Evolutionary conservation across 768 basidiomycete genomes (phyloP), one percentile per base, ranked within the genome.

Genomic region (Dacryopinax primogenitus): DNA sequence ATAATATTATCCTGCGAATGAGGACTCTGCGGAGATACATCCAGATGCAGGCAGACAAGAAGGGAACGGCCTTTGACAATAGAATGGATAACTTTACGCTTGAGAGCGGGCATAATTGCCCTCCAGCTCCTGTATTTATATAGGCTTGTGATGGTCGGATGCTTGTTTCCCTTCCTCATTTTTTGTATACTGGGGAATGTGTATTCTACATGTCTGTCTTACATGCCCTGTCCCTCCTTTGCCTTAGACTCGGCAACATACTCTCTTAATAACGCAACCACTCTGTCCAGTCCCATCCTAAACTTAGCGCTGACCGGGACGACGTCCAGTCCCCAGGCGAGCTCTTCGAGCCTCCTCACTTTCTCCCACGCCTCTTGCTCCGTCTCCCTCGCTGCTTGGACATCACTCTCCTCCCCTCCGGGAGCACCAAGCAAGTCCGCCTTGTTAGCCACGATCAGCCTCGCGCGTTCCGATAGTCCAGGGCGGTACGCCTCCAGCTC

Each of bases 361-460:
- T 88, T 90, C 32, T 74, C 76, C 68, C 78, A 80, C 3, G 85
- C 86, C 37, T 77, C 78, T 36, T 76, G 74, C 6, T 87, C 80
- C 4, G 80, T 79, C 16, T 72, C 75, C n/a, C 39, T n/a, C 39
- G 64, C 69, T 21, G 33, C 51, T 23, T 37, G 44, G 23, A 72
- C 3, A 18, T 63, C 65, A 18, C 41, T 68, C 67, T 13, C 58
- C 12, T 68, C 72, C 33, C 73, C 75, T 0, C 67, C 71, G 0
- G 67, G 66, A 36, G 75, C 79, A 1, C 78, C 88, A 1, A 95
- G 81, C 33, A 90, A 73, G 76, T 99, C 96, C 0, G 92, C 96
- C 75, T 99, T 99, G 79, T 97, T 99, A 30, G 91, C 89, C 18
- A 98, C 78, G 39, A 99, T 89, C 72, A 96, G 80, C 28, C 86